Evolutionary conservation across 257 asterid species (phyloP), one percentile per base, ranked within the genome.

Genomic region (Cynanchum wilfordii): DNA sequence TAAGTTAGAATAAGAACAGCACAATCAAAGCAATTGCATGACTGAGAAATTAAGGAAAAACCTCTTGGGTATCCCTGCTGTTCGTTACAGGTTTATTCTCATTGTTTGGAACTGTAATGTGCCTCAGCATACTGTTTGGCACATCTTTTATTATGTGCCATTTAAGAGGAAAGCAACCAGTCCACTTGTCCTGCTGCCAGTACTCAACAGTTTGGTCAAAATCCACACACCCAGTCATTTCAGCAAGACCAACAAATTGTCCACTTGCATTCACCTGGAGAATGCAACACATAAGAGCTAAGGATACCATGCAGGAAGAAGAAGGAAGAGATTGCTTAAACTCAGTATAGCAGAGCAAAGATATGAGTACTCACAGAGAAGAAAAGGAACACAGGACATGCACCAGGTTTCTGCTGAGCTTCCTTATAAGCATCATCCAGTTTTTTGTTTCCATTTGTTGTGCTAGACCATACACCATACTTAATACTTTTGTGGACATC

Each of bases 181-280:
- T 84, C 88, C 88, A 84, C 78, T 84, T 84, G 77, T 81, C 86
- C 72, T 84, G 88, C 62, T 84, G 88, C 88, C 88, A 84, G 70
- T 81, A 81, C 45, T 79, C 86, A 42, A 84, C 65, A 49, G 72
- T 76, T 49, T 45, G 73, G 42, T 81, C 82, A 47, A 79, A 84
- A 63, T 84, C 81, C 47, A 84, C 84, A 0, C 79, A 77, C 22
- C 88, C 88, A 33, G 60, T 73, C 86, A 84, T 84, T 73, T 84
- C 88, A 12, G 88, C 88, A 65, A 84, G 82, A 74, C 88, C 88
- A 36, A 81, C 86, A 76, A 81, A 84, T 71, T 84, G 88, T 19
- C 88, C 88, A 71, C 88, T 84, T 45, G 86, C 80, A 72, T 84
- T 84, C 47, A 84, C 88, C 88, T 84, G 75, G 12, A 29, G 40